Evolutionary conservation across 306 rosid genomes (phyloP).

Genomic region (Cicer judaicum): DNA sequence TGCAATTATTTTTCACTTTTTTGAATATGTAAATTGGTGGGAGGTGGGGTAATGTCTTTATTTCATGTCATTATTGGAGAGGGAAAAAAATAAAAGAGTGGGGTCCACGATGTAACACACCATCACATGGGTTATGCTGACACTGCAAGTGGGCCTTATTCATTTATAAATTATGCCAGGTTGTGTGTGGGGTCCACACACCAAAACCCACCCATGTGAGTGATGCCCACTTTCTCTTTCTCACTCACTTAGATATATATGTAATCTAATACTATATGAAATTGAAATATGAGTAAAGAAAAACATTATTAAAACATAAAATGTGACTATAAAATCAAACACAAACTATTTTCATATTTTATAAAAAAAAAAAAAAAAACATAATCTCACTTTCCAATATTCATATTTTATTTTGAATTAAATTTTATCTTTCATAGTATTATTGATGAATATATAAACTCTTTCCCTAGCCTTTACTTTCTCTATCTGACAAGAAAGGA

Average conservation of each 20-base stretch:
- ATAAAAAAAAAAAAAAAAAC: too few relatives aligned
- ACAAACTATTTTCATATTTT: too few relatives aligned
- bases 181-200: slow-evolving; percentile 51
- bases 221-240: slow-evolving; percentile 39
- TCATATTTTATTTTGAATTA: too few relatives aligned
- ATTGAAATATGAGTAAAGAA: too few relatives aligned
- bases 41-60: slow-evolving; percentile 43
- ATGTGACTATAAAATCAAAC: too few relatives aligned
- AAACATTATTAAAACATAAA: too few relatives aligned
- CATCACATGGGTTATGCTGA: slow-evolving; percentile 78
- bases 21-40: slow-evolving; percentile 36
- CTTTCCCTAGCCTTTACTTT: slow-evolving; percentile 37
- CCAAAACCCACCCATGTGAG: slow-evolving; percentile 67
- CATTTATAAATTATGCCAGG: slow-evolving; percentile 60
- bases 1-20: slow-evolving; percentile 37
- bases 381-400: too few relatives aligned
- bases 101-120: slow-evolving; percentile 49
- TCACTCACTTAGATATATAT: background rate
- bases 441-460: too few relatives aligned
- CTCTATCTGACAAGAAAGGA: slow-evolving; percentile 49
- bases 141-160: slow-evolving; percentile 54
- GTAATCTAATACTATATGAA: too few relatives aligned
- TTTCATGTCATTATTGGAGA: slow-evolving; percentile 50
- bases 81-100: background rate
- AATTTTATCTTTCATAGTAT: too few relatives aligned